These are phyloP conservation scores for Fusarium mangiferae DNA, from an alignment of 2,329 filamentous ascomycete species.

Conservation along the genomic window DNA sequence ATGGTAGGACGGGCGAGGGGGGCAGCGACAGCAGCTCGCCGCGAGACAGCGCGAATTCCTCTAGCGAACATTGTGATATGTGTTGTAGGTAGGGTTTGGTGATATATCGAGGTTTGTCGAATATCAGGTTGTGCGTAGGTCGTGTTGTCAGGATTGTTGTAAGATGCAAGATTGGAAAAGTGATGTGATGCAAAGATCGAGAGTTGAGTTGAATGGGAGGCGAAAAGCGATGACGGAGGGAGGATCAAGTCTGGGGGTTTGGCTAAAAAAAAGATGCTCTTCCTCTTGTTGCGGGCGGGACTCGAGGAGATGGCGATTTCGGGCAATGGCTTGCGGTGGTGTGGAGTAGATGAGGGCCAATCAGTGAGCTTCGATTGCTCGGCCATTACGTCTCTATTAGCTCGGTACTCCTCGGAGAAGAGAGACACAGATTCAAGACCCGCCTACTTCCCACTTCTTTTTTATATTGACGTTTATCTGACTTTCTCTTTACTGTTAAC, in stretches of 20 bases:
- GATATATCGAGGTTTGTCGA: constrained; percentile 16
- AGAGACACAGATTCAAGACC: constrained; percentile 22
- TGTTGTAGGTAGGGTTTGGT: background rate
- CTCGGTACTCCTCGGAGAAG: constrained; percentile 47
- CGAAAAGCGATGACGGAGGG: constrained; percentile 40
- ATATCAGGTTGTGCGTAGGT: constrained; percentile 11
- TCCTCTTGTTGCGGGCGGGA: constrained; percentile 34
- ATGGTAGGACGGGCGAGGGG: constrained; percentile 52
- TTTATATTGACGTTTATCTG: background rate
- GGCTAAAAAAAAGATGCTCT: constrained; percentile 43
- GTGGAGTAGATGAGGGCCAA: constrained; percentile 30
- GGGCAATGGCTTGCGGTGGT: constrained; percentile 39
- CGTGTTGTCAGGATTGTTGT: background rate
- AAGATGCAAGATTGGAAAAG: constrained; percentile 21
- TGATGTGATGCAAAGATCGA: constrained; percentile 20
- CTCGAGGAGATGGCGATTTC: constrained; percentile 47
- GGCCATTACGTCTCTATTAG: constrained; percentile 46
- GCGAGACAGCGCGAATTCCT: constrained; percentile 56
- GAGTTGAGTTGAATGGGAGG: constrained; percentile 31
- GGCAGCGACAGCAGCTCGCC: constrained; percentile 55
- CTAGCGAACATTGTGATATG: constrained; percentile 58
- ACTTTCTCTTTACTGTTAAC: background rate
- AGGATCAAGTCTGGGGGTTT: constrained; percentile 34
- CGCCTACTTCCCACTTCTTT: constrained; percentile 10
- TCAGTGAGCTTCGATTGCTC: constrained; percentile 44